Percentiles rank a stretch among this genome's conserved stretches.
Evolutionary conservation across 192 early-diverging fungal genomes (phyloP).

Genomic region (Coemansia sp.): DNA sequence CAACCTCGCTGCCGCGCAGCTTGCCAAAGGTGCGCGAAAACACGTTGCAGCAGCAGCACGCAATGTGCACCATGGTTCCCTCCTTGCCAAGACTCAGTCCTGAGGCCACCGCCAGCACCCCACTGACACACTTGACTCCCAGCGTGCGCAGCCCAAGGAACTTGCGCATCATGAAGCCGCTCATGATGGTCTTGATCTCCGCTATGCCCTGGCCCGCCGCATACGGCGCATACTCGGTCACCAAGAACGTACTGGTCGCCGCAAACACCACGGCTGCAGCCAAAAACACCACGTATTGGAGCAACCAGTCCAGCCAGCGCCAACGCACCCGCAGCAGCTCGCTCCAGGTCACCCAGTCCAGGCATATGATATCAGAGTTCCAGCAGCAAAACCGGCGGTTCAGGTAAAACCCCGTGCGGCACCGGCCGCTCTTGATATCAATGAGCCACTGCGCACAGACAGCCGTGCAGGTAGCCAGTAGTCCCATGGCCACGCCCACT

Average conservation of each 20-base stretch:
- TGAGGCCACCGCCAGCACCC: conserved; percentile 84
- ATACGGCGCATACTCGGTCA: conserved; percentile 74
- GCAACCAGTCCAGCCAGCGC: conserved; percentile 45
- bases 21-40: conserved; percentile 71
- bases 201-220: conserved; percentile 77
- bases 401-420: conserved; percentile 71
- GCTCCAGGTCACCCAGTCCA: conserved; percentile 60
- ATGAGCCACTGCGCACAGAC: conserved; percentile 69
- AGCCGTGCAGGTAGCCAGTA: conserved; percentile 41
- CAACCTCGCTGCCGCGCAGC: conserved; percentile 79
- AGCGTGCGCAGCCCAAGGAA: conserved; percentile 71
- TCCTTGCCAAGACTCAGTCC: conserved; percentile 93
- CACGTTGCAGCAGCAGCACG: conserved; percentile 90
- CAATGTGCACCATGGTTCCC: conserved; percentile 94
- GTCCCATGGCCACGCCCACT: conserved; percentile 41
- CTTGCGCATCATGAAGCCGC: conserved; percentile 69
- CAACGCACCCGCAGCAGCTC: conserved; percentile 43
- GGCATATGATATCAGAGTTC: conserved; percentile 59
- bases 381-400: conserved; percentile 85
- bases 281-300: conserved; percentile 39
- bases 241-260: conserved; percentile 66
- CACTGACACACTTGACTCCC: conserved; percentile 80
- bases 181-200: conserved; percentile 78
- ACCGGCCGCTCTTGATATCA: conserved; percentile 82
- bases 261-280: conserved; percentile 59